Conservation (phyloP, 2,329 filamentous ascomycete genomes). For the Byssochlamys sp. region DNA sequence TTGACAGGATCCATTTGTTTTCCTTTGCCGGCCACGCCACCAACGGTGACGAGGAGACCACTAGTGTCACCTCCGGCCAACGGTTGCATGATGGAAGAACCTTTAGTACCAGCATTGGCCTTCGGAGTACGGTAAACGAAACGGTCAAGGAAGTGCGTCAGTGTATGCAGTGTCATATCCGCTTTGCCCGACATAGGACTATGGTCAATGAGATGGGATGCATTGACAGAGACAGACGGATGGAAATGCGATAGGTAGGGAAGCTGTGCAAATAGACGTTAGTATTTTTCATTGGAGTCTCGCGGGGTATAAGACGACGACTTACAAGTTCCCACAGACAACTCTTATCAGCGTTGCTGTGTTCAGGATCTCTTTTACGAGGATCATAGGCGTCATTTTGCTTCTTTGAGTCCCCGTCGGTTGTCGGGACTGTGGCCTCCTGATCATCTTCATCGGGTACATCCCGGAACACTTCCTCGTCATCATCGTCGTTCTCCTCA, state of each 20-base stretch:
- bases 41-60: constrained; percentile 51
- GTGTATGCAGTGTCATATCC: constrained; percentile 76
- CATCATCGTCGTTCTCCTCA: constrained; percentile 64
- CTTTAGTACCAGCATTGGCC: constrained; percentile 53
- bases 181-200: constrained; percentile 73
- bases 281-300: background rate
- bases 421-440: constrained; percentile 9
- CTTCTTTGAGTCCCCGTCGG: constrained; percentile 22
- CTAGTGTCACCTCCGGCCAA: constrained; percentile 55
- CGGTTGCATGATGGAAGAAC: constrained; percentile 93
- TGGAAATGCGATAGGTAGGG: constrained; percentile 79
- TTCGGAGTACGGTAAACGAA: constrained; percentile 97
- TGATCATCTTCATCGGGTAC: constrained; percentile 48
- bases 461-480: constrained; percentile 60
- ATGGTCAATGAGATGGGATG: constrained; percentile 58
- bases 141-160: constrained; percentile 92
- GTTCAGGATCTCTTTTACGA: constrained; percentile 80
- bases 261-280: constrained; percentile 20
- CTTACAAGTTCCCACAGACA: constrained; percentile 85
- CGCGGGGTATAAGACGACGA: background rate
- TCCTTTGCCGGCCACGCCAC: constrained; percentile 37
- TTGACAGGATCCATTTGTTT: constrained; percentile 63
- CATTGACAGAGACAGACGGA: constrained; percentile 80
- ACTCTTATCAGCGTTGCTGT: constrained; percentile 83
- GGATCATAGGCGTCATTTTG: constrained; percentile 58